phyloP scores from a whole-genome alignment of 148 eudicot species.

The Selenicereus undatus region DNA sequence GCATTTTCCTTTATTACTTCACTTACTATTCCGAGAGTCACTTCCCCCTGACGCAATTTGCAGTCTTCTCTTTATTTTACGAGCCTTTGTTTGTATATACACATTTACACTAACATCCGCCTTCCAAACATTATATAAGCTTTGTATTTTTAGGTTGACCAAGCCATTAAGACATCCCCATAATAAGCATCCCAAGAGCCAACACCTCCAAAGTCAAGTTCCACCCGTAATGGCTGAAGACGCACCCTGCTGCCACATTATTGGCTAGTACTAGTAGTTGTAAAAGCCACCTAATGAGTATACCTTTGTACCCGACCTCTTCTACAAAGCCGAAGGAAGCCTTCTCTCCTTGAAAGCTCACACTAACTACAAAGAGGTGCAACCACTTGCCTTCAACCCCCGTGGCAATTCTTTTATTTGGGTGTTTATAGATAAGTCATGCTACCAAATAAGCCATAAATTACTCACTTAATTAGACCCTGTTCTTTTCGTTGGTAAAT shows the following conservation, averaged over 20 bases:
- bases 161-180: slow-evolving; percentile 51
- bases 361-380: slow-evolving; percentile 36
- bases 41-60: slow-evolving; percentile 28
- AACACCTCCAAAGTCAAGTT: slow-evolving; percentile 38
- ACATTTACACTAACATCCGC: slow-evolving; percentile 42
- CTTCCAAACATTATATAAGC: slow-evolving; percentile 44
- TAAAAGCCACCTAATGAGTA: slow-evolving; percentile 33
- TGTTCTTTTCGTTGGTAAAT: too few species aligned
- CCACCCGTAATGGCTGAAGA: slow-evolving; percentile 45
- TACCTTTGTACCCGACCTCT: slow-evolving; percentile 22
- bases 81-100: slow-evolving; percentile 32
- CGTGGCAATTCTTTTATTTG: slow-evolving; percentile 45
- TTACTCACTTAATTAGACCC: too few species aligned
- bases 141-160: slow-evolving; percentile 46
- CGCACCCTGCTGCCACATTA: slow-evolving; percentile 37
- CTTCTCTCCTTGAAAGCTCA: slow-evolving; percentile 26
- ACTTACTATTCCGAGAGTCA: slow-evolving; percentile 37
- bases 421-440: slow-evolving; percentile 24
- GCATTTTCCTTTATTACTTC: slow-evolving; percentile 34
- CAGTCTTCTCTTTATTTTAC: slow-evolving; percentile 37
- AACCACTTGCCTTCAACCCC: slow-evolving; percentile 23
- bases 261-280: slow-evolving; percentile 38
- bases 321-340: slow-evolving; percentile 20
- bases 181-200: slow-evolving; percentile 39
- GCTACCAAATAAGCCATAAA: too few species aligned